phyloP scores from a whole-genome alignment of 2,329 filamentous ascomycete species.

The Cryphonectria nitschkei region DNA sequence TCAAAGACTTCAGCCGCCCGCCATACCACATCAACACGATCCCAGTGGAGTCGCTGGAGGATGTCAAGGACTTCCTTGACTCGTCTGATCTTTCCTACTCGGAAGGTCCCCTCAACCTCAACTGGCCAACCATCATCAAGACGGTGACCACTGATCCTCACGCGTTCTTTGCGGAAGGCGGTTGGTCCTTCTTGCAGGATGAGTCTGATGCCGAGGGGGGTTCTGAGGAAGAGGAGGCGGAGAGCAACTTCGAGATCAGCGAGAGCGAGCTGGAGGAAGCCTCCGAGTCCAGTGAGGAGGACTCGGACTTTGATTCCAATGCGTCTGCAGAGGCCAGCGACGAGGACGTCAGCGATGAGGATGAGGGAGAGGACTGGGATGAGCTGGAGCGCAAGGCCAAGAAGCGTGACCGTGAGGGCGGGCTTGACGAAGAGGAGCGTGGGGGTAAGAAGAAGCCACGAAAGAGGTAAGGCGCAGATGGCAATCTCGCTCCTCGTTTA shows the following conservation, averaged over 20 bases:
- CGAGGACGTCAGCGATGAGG: conserved; percentile 74
- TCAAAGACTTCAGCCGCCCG: conserved; percentile 92
- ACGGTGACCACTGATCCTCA: conserved; percentile 94
- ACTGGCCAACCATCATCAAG: conserved; percentile 99
- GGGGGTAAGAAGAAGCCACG: conserved; percentile 68
- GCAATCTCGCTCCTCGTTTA: background rate
- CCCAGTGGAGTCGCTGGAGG: conserved; percentile 89
- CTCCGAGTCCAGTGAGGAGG: conserved; percentile 77
- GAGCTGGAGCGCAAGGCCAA: conserved; percentile 89
- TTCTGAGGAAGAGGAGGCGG: conserved; percentile 81
- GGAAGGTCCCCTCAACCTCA: conserved; percentile 94
- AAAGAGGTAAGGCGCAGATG: conserved; percentile 6
- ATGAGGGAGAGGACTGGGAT: conserved; percentile 90
- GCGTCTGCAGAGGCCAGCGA: conserved; percentile 81
- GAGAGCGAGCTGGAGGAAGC: conserved; percentile 85
- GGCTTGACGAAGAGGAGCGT: conserved; percentile 77
- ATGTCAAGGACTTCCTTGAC: conserved; percentile 97
- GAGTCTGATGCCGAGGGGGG: conserved; percentile 85
- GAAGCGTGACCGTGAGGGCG: conserved; percentile 73
- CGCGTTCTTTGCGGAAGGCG: conserved; percentile 91
- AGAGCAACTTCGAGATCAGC: conserved; percentile 88
- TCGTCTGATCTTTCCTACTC: conserved; percentile 92
- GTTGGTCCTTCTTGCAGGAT: conserved; percentile 88
- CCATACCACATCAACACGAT: conserved; percentile 98
- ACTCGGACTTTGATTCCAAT: conserved; percentile 91